Evolutionary conservation across 192 early-diverging fungal species (phyloP), one percentile per base, ranked within the genome.

Genomic region (Mortierella claussenii): DNA sequence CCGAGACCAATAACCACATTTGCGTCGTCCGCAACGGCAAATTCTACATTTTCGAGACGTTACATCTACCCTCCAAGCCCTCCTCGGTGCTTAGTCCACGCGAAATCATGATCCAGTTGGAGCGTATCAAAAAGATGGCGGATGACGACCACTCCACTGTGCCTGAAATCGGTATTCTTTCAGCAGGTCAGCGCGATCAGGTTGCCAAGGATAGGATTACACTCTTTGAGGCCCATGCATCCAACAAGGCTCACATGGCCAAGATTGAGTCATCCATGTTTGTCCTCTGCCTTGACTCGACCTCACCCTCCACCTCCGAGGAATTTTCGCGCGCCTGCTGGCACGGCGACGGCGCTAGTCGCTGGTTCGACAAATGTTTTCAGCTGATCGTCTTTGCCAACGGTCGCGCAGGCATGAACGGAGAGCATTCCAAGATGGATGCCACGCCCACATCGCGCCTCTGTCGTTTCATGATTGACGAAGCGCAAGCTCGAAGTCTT

Each of bases 341-440:
- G 93, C 92, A 93, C 81, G 89, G 92, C 26, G 87, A 80, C 33
- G 94, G 91, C 3, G 87, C 86, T 62, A 97, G 96, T 65, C 85
- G 95, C 9, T 97, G 95, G 95, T 94, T 92, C 61, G 95, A 97
- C 78, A 97, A 95, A 73, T 83, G 81, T 24, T 71, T 92, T 47
- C 87, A 80, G 18, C 62, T 94, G 24, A 78, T 86, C 26, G 81
- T 95, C 48, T 89, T 91, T 60, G 87, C 88, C 65, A 94, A 93
- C 70, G 96, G 94, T 27, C 69, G 85, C 11, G 86, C 82, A 4
- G 86, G 81, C 1, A 80, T 89, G 46, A 64, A 86, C 32, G 91
- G 91, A 36, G 91, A 92, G 36, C 70, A 78, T 50, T 78, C 69
- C 32, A 79, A 70, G 68, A 93, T 94, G 80, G 94, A 96, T 49